phyloP scores from a whole-genome alignment of 306 rosid genomes.

The Acmispon strigosus region DNA sequence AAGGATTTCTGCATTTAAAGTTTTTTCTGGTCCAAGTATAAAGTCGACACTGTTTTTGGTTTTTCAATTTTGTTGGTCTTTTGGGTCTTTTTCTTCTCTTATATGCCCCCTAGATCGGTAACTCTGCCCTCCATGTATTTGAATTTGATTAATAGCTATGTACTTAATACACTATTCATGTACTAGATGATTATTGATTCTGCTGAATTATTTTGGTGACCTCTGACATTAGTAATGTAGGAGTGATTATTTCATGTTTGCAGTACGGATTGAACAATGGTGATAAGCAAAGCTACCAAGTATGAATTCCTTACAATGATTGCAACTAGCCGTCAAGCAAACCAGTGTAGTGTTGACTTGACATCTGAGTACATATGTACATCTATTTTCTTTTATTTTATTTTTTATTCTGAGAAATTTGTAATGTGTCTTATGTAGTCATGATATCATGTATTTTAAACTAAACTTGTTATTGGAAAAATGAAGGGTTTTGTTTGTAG shows the following conservation, averaged over 20 bases:
- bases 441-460: slow-evolving; percentile 7
- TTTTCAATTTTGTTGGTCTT: not conserved
- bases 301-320: slow-evolving; percentile 40
- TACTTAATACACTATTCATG: not conserved
- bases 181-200: not conserved
- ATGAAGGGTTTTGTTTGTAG: not conserved
- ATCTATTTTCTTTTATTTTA: slow-evolving; percentile 4
- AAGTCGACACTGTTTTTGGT: not conserved
- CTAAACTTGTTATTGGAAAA: not conserved
- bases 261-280: slow-evolving; percentile 72
- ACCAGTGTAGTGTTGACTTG: slow-evolving; percentile 17
- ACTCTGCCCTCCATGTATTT: not conserved
- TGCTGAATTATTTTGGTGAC: not conserved
- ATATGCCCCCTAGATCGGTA: too few species aligned
- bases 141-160: not conserved
- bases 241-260: slow-evolving; percentile 15
- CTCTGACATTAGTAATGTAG: slow-evolving; percentile 9
- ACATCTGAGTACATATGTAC: slow-evolving; percentile 30
- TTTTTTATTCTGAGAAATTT: not conserved
- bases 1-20: not conserved
- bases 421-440: not conserved
- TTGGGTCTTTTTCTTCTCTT: too few species aligned
- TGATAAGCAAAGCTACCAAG: slow-evolving; percentile 34
- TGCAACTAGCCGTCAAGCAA: not conserved
- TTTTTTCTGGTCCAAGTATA: not conserved